Conservation (phyloP, 352 stramenopile species). For the Lagenidium sp. region DNA sequence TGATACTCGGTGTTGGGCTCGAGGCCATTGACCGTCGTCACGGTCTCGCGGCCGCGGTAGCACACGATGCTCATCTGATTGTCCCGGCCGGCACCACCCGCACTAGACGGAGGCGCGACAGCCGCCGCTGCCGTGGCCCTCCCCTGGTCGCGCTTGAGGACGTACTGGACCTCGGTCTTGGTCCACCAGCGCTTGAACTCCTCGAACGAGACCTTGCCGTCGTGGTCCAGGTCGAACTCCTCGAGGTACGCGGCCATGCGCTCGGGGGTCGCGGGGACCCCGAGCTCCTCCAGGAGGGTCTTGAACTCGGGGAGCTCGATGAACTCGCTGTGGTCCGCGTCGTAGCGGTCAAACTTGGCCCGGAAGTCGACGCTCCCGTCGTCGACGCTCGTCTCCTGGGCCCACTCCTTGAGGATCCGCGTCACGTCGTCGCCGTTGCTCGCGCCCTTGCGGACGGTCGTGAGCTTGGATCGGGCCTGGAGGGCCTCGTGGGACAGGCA, state of each 20-base stretch:
- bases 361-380: conserved; percentile 62
- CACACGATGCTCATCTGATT: conserved; percentile 49
- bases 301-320: conserved; percentile 82
- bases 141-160: conserved; percentile 64
- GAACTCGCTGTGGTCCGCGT: conserved; percentile 59
- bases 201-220: conserved; percentile 79
- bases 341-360: conserved; percentile 66
- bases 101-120: too few species aligned
- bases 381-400: conserved; percentile 69
- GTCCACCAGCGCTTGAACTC: conserved; percentile 89
- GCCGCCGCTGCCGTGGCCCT: too few species aligned
- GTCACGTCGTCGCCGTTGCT: conserved; percentile 52
- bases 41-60: conserved; percentile 56
- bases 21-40: conserved; percentile 42
- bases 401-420: conserved; percentile 78
- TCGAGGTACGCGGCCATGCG: conserved; percentile 75
- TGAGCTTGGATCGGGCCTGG: conserved; percentile 19
- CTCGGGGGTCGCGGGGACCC: conserved; percentile 69
- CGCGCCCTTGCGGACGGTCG: conserved; percentile 15
- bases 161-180: conserved; percentile 65
- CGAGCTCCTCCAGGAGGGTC: conserved; percentile 80
- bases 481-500: conserved; percentile 44
- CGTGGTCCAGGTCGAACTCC: conserved; percentile 70
- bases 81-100: not conserved
- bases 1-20: conserved; percentile 79